phyloP scores from a whole-genome alignment of 106 monocot species.

The Apostasia shenzhenica region DNA sequence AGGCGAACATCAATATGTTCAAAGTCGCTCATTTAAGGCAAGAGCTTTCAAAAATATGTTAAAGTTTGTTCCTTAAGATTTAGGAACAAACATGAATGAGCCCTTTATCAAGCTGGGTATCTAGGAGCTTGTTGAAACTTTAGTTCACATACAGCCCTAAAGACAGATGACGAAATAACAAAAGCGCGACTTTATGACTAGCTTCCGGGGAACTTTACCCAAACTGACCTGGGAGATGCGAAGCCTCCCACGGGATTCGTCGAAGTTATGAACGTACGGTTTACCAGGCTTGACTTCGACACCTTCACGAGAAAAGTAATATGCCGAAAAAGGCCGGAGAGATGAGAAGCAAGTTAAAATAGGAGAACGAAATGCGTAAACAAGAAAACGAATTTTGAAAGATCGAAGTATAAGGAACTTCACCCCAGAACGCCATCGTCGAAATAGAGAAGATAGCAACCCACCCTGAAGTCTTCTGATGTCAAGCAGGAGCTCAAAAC shows the following conservation, averaged over 20 bases:
- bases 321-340: background rate
- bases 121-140: too few relatives aligned
- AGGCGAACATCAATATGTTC: too few relatives aligned
- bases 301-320: conserved; percentile 25
- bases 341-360: background rate
- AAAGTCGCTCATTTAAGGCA: too few relatives aligned
- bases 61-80: too few relatives aligned
- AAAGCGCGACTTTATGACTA: too few relatives aligned
- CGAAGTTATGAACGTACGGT: conserved; percentile 50
- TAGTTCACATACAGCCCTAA: background rate
- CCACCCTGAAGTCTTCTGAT: background rate
- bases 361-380: background rate
- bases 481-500: background rate
- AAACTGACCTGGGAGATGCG: conserved; percentile 69
- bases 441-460: background rate
- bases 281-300: conserved; percentile 81
- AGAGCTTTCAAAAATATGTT: too few relatives aligned
- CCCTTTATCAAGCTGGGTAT: too few relatives aligned
- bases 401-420: background rate
- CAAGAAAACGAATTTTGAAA: background rate
- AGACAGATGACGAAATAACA: background rate
- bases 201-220: background rate
- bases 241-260: conserved; percentile 48
- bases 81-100: too few relatives aligned
- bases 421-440: conserved; percentile 69